Percentiles rank a stretch among this genome's conserved stretches.
Conservation (phyloP, 768 basidiomycete genomes). For the Brasilioporus rufonigricans region DNA sequence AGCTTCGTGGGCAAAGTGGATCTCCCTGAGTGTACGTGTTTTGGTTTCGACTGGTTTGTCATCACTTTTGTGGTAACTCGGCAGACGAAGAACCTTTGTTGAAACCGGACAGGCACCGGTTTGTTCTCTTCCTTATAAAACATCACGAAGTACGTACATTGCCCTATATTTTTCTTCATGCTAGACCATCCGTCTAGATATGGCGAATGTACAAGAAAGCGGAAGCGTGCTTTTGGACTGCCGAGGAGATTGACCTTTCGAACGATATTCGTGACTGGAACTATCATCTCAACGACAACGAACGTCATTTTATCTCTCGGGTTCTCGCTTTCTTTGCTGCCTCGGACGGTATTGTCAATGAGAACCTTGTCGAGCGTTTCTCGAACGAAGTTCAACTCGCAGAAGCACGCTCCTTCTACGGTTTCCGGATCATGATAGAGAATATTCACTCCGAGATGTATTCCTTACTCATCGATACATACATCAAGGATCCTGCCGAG, state of each 20-base stretch:
- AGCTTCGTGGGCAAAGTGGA: slow-evolving; percentile 20
- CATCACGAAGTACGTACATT: slow-evolving; percentile 71
- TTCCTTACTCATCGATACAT: too few relatives aligned
- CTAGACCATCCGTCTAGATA: slow-evolving; percentile 49
- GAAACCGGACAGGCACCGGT: slow-evolving; percentile 69
- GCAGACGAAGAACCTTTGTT: slow-evolving; percentile 71
- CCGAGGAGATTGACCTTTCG: too few relatives aligned
- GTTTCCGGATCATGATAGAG: slow-evolving; percentile 99
- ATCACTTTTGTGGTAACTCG: neutral
- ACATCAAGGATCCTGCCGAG: too few relatives aligned
- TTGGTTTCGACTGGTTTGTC: neutral
- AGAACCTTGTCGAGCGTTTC: too few relatives aligned
- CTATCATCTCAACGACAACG: slow-evolving; percentile 67
- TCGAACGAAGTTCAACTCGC: too few relatives aligned
- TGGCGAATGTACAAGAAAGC: slow-evolving; percentile 96
- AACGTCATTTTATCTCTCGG: too few relatives aligned
- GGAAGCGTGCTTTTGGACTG: slow-evolving; percentile 91
- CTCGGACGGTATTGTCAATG: slow-evolving; percentile 91
- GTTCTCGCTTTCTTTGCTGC: slow-evolving; percentile 95
- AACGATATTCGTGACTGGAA: slow-evolving; percentile 86
- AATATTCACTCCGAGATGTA: too few relatives aligned
- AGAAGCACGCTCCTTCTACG: slow-evolving; percentile 96
- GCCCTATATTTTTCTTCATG: neutral
- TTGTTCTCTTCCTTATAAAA: slow-evolving; percentile 91
- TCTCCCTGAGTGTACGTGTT: slow-evolving; percentile 18